Evolutionary conservation across 768 basidiomycete species (phyloP), one percentile per base, ranked within the genome.

Genomic region (Vararia minispora): DNA sequence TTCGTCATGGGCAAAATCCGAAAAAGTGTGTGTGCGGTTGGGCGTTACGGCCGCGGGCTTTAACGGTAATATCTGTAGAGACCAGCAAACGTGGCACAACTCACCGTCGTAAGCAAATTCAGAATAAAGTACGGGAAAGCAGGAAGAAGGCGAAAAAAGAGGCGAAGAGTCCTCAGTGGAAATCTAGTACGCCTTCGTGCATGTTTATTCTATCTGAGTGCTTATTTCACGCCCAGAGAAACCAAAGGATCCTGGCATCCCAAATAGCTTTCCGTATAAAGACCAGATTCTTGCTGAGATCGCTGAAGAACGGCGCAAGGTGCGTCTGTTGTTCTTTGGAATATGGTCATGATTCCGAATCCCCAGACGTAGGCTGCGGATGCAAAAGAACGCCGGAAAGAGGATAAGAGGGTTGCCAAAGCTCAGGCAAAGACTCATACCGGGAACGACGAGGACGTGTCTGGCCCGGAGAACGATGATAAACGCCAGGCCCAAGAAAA

Each of bases 201-300:
- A 25, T 27, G 5, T 24, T 33, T 16, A 17, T 12, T 6, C 37
- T 28, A 32, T 42, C 35, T 51, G 34, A 35, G 28, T 30, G 27
- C 18, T n/a, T 35, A 30, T 37, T 21, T 10, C 28, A 3, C 46
- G 11, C 10, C 24, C 39, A 85, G 84, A 84, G 58, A 74, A 79
- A 44, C 70, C 74, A 52, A 91, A 88, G 58, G 91, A 97, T 57
- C 88, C 85, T 22, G 91, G 91, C 31, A 90, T 95, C 47, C 91
- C 91, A 6, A 92, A 84, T 59, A 79, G 76, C 42, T 90, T 90
- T 62, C 90, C 88, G 4, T 91, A 80, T 69, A 97, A 94, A 61
- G 91, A 92, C 52, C 79, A 89, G 59, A 82, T 97, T 46, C 65
- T 97, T 21, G 91, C 89, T 4, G 91, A 97, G 52, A 71, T 94